Percentiles rank a stretch among this genome's conserved stretches.
phyloP scores from a whole-genome alignment of 352 stramenopile species.

The Globisporangium viniferum region DNA sequence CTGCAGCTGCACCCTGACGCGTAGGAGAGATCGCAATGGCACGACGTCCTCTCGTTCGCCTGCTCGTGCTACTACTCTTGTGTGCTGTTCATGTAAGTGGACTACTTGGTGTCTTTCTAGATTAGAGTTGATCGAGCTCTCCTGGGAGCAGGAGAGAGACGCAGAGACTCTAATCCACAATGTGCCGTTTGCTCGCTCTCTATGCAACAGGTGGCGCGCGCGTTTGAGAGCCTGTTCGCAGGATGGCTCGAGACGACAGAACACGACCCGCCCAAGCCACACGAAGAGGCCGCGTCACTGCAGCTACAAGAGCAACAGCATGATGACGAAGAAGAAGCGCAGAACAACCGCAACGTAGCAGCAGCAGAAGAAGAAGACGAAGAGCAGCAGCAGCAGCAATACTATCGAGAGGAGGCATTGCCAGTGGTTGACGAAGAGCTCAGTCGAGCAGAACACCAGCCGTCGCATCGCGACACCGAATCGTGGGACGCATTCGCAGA shows the following conservation, averaged over 20 bases:
- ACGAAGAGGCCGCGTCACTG: neutral
- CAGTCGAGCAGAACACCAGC: neutral
- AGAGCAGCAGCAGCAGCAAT: neutral
- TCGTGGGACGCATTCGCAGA: neutral
- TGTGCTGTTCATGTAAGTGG: neutral
- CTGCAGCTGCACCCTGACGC: too few relatives aligned
- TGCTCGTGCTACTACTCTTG: too few relatives aligned
- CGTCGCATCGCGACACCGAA: neutral
- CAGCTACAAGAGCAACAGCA: neutral
- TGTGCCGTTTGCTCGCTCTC: neutral
- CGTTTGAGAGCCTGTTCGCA: constrained; percentile 10
- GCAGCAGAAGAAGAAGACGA: neutral
- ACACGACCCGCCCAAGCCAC: neutral
- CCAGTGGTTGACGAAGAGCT: neutral
- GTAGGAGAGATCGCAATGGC: too few relatives aligned
- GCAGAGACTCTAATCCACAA: neutral
- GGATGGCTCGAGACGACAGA: neutral
- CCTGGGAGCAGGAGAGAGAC: neutral
- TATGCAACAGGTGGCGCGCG: neutral
- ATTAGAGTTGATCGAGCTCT: neutral
- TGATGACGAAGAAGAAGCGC: neutral
- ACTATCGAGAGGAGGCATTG: neutral
- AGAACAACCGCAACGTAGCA: neutral
- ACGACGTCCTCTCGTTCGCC: too few relatives aligned
- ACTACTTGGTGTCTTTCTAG: neutral